Conservation (phyloP, 805 yeast genomes). For the Yarrowia keelungensis region DNA sequence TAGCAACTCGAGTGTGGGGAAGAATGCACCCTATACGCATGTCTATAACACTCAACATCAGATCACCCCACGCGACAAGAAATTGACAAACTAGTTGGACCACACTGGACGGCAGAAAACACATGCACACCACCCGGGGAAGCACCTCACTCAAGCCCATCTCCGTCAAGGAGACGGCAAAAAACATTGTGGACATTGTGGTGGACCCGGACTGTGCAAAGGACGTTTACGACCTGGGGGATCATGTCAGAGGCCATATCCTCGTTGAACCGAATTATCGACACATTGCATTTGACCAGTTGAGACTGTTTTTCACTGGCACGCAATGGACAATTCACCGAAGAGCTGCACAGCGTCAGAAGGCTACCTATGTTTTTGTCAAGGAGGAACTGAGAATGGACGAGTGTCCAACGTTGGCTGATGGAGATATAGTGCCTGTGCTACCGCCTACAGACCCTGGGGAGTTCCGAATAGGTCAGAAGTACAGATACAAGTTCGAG, state of each 20-base stretch:
- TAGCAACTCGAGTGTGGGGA: conserved; percentile 23
- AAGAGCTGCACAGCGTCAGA: conserved; percentile 26
- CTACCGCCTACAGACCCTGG: conserved; percentile 8
- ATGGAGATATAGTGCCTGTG: conserved; percentile 3
- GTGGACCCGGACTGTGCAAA: conserved; percentile 33
- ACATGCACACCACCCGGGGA: conserved; percentile 27
- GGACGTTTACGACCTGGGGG: conserved; percentile 23
- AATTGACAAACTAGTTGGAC: too few relatives aligned
- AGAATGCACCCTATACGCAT: conserved; percentile 19
- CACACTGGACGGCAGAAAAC: too few relatives aligned
- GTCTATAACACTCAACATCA: conserved; percentile 1
- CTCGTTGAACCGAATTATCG: conserved; percentile 22
- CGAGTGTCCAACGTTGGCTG: background rate
- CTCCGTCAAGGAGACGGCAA: conserved; percentile 33
- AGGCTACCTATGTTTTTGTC: conserved; percentile 30
- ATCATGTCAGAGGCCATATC: conserved; percentile 19
- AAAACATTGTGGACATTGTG: conserved; percentile 25
- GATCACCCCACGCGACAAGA: conserved; percentile 20
- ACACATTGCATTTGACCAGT: conserved; percentile 21
- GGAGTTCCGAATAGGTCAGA: conserved; percentile 17
- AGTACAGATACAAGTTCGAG: conserved; percentile 29
- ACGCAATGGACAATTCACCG: conserved; percentile 32
- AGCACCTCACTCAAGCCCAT: conserved; percentile 31
- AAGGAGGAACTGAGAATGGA: conserved; percentile 30
- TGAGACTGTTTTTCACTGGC: conserved; percentile 8